Evolutionary conservation across 768 basidiomycete genomes (phyloP), one percentile per base, ranked within the genome.

Genomic region (Xanthoconium purpureum): DNA sequence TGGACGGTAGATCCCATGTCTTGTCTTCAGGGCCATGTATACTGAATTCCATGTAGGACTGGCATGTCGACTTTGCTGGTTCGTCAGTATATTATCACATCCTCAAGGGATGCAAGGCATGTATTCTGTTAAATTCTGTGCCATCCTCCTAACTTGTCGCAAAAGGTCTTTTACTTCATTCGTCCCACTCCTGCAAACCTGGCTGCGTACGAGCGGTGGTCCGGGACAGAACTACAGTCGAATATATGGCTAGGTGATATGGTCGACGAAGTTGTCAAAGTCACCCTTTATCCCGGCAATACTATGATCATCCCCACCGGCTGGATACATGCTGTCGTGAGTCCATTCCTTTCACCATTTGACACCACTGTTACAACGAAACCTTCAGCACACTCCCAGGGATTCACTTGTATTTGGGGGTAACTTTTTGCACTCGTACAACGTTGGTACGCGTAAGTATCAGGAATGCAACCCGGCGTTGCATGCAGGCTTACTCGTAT

Each of bases 71-170:
- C 74, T 98, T 99, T 68, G 96, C 96, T 20, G 97, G 94, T 1
- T 94, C 91, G 3, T 96, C 91, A 2, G 96, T 95, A n/a, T 98
- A 96, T 71, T 98, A 98, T 66, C 94, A 98, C 63, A 87, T 99
- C 57, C 78, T 97, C 18, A 80, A 77, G 42, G 94, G 94, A 29
- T 80, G 84, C 54, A 97, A 94, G 82, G 95, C 86, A 61, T 46
- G 75, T 29, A 39, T 43, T 38, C 5, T 50, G 24, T 50, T 18
- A 3, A 42, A 20, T 17, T 8, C 9, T 28, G 30, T 48, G 42
- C 6, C 35, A 24, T 37, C 47, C 38, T 58, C 46, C 40, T 47
- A 52, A 46, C 47, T 29, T 42, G 51, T 35, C 12, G 15, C 15
- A 24, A 29, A 69, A 96, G 89, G 79, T 90, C 18, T 99, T 99